phyloP scores from a whole-genome alignment of 805 yeast genomes.

The Teunomyces funiuensis region DNA sequence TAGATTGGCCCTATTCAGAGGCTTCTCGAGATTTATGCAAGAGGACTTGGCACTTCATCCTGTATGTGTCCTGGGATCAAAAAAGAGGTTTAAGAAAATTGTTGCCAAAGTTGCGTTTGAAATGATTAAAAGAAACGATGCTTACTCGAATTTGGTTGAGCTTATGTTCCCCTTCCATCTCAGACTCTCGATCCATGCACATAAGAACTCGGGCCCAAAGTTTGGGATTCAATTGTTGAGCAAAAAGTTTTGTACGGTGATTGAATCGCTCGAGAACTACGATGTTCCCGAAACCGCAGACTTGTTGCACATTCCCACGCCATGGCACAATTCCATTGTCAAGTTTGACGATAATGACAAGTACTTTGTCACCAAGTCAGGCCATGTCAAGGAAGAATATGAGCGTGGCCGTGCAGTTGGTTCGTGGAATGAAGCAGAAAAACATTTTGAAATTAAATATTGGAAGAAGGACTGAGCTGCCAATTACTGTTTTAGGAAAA shows the following conservation, averaged over 20 bases:
- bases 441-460: constrained; percentile 1
- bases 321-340: constrained; percentile 62
- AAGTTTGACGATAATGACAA: constrained; percentile 36
- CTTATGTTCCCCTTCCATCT: constrained; percentile 58
- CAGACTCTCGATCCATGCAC: constrained; percentile 63
- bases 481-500: background rate
- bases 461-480: background rate
- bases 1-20: constrained; percentile 52
- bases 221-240: constrained; percentile 54
- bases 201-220: constrained; percentile 58
- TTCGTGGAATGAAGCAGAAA: constrained; percentile 21
- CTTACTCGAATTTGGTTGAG: constrained; percentile 63
- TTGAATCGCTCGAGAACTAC: constrained; percentile 44
- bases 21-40: constrained; percentile 58
- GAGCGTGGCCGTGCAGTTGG: constrained; percentile 18
- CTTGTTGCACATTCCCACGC: constrained; percentile 61
- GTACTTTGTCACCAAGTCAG: constrained; percentile 24
- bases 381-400: constrained; percentile 7
- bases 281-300: constrained; percentile 46
- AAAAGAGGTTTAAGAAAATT: constrained; percentile 49
- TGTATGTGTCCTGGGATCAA: constrained; percentile 37
- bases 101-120: constrained; percentile 58
- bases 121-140: constrained; percentile 65
- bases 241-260: constrained; percentile 41
- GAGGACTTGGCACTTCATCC: constrained; percentile 53